Evolutionary conservation across 208 protist genomes (phyloP), one percentile per base, ranked within the genome.

Genomic region (Leishmania lainsoni): DNA sequence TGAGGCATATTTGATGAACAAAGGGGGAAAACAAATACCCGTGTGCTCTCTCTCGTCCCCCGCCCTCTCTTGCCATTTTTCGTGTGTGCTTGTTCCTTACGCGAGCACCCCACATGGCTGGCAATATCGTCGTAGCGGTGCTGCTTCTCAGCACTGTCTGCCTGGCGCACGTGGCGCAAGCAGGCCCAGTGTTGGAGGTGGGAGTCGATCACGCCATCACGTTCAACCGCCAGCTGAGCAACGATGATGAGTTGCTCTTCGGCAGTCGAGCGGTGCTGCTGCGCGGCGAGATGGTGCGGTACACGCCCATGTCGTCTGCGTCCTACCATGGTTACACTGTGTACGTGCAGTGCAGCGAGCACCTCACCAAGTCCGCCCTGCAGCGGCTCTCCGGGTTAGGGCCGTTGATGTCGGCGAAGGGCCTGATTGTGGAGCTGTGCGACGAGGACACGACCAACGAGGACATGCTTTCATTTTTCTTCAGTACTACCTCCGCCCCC

Each of bases 221-320:
- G 75, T 95, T 92, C 78, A 78, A 91, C 39, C 90, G 93, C 48
- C 84, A 78, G 5, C 56, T 81, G 22, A 70, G 80, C 35, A 65
- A 61, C 39, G 49, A 80, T 3, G 66, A 83, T 48, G 83, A 78
- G 22, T 32, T 26, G 4, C 74, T 73, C 17, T 91, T 86, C 74
- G 91, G 91, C 63, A 91, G 90, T 48, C 86, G 89, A 54, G 54
- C 74, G 20, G 84, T 87, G 22, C 83, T 96, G 26, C 85, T 96
- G 59, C 91, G 91, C 2, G 93, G 93, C 16, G 78, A 83, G 32
- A 76, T 95, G 52, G 70, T 80, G 20, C 78, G 73, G 16, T 95
- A 91, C 81, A 71, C 71, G 63, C 56, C 86, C 14, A 69, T 74
- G 45, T 52, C 78, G 20, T 29, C 72, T 5, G 63, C 71, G 10